Base-by-base conservation (phyloP, 2,329 filamentous ascomycete genomes). In the Fusarium tuaranense region DNA sequence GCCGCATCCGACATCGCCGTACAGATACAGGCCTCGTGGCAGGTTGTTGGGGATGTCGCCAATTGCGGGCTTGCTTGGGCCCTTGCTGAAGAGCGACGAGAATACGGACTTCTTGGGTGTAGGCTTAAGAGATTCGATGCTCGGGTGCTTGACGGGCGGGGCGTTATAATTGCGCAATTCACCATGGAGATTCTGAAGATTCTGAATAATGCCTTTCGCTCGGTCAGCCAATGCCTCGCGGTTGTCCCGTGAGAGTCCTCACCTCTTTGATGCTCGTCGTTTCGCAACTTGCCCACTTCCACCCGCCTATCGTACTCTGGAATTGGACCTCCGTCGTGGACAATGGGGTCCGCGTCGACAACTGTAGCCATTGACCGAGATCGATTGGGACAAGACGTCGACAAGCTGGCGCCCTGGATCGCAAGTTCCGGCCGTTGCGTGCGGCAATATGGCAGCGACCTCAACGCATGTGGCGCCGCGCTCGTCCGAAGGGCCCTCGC, bases 241-340 rank as follows among this genome's bases (percentile, higher is more conserved):
- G n/a, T 1, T 7, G n/a, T 30, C 12, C 22, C 38, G 8, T 3
- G 6, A 13, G 13, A 13, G 22, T 73, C 20, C 69, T 68, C 85
- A 95, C 94, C 92, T 88, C 97, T 88, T 83, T 99, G 97, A 83
- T 98, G 94, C 74, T 95, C 91, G 81, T 99, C 97, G 82, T 98
- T 94, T 74, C 93, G 90, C 74, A 99, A 82, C 59, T 90, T 86
- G 13, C 95, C 94, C 51, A 87, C 85, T 57, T 91, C 87, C 10
- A 99, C 95, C 57, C 96, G 90, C 69, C 89, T 87, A 82, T 98
- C 93, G 83, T 99, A 99, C 83, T 98, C 96, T 74, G 92, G 89
- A 79, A 98, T 88, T 3, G 97, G 97, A 0, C 95, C 95, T 71
- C 86, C 81, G 48, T 83, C 80, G 57, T 85, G 83, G 7, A 69